Evolutionary conservation across 2,329 filamentous ascomycete genomes (phyloP).

Genomic region (Aspergillus puulaauensis): DNA sequence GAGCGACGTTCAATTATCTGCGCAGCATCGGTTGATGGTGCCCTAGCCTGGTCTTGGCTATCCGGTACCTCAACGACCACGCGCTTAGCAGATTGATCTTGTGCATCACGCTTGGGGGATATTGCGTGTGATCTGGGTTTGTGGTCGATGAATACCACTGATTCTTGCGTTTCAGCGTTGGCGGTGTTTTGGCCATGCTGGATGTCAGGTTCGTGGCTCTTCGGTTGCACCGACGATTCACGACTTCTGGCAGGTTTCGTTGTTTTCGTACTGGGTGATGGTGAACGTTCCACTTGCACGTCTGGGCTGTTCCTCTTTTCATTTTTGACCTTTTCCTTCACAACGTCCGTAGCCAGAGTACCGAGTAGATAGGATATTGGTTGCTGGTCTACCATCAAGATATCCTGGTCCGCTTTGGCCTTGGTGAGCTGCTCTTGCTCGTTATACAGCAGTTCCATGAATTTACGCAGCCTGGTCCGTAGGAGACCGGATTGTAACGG

Average conservation of each 20-base stretch:
- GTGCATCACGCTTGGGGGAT: not conserved
- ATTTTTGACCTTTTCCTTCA: not conserved
- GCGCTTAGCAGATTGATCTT: not conserved
- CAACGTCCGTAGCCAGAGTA: not conserved
- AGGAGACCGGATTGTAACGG: constrained; percentile 56
- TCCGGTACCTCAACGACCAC: constrained; percentile 30
- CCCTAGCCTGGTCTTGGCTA: constrained; percentile 25
- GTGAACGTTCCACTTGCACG: not conserved
- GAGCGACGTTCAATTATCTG: not conserved
- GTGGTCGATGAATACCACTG: not conserved
- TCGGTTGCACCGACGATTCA: not conserved
- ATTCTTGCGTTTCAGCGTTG: not conserved
- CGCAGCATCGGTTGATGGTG: not conserved
- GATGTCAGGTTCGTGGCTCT: not conserved
- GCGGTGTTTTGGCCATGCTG: not conserved
- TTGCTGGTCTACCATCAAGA: constrained; percentile 26
- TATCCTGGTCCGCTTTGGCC: constrained; percentile 39
- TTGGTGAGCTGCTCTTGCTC: constrained; percentile 49
- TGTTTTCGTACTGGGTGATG: not conserved
- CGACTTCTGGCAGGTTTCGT: not conserved
- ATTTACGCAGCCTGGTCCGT: constrained; percentile 63
- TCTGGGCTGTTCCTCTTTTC: not conserved
- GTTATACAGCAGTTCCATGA: constrained; percentile 63
- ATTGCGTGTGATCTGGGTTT: not conserved
- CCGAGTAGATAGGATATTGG: constrained; percentile 36